A percentile compares a stretch with the other conserved stretches of the same genome.
Conservation (phyloP, 805 yeast species). For the Torulaspora gathmanii region DNA sequence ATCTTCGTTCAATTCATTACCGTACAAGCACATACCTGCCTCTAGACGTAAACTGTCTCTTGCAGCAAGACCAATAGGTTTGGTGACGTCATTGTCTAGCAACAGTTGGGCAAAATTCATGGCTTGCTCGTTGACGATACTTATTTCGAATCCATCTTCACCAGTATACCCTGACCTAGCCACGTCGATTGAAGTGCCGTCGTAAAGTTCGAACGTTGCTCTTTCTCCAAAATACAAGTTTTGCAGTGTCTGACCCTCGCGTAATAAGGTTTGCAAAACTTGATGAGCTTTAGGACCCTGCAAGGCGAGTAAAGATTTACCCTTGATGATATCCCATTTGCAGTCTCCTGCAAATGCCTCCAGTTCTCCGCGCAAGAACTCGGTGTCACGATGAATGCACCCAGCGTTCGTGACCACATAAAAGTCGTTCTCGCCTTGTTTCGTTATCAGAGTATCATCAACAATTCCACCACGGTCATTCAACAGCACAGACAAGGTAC, state of each 20-base stretch:
- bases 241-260: slow-evolving; percentile 40
- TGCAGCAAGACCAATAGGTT: slow-evolving; percentile 96
- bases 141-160: slow-evolving; percentile 94
- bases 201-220: slow-evolving; percentile 36
- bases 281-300: slow-evolving; percentile 88
- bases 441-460: slow-evolving; percentile 89
- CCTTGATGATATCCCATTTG: slow-evolving; percentile 50
- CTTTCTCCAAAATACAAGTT: slow-evolving; percentile 70
- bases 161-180: slow-evolving; percentile 98
- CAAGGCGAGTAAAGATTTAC: slow-evolving; percentile 70
- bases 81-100: slow-evolving; percentile 50
- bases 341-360: slow-evolving; percentile 35
- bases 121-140: slow-evolving; percentile 61
- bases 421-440: slow-evolving; percentile 57
- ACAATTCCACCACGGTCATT: slow-evolving; percentile 79
- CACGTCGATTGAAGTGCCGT: slow-evolving; percentile 54
- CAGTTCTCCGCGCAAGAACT: slow-evolving; percentile 55
- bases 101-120: slow-evolving; percentile 57
- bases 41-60: slow-evolving; percentile 92
- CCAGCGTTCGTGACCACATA: slow-evolving; percentile 97
- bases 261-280: slow-evolving; percentile 59
- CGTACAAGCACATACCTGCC: slow-evolving; percentile 98
- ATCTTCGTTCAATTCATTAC: slow-evolving; percentile 77
- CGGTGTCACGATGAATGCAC: slow-evolving; percentile 74
- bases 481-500: slow-evolving; percentile 74